A percentile compares a stretch with the other conserved stretches of the same genome.
Conservation (phyloP, 495 filamentous ascomycete genomes). For the Poronia punctata region DNA sequence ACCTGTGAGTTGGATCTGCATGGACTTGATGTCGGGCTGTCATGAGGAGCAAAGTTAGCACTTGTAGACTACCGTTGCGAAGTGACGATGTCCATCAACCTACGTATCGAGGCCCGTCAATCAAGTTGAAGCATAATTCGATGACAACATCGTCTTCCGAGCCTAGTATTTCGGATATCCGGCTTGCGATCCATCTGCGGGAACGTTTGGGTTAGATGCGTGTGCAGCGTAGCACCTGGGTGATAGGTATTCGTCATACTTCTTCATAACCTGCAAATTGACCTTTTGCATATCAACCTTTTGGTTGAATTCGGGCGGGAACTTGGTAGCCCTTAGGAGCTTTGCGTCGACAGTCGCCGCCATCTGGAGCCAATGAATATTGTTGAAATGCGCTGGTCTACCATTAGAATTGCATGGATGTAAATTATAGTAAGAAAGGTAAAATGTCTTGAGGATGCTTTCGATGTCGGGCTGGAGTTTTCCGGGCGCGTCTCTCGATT, state of each 20-base stretch:
- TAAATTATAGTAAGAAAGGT: slow-evolving; percentile 4
- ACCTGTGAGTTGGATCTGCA: slow-evolving; percentile 89
- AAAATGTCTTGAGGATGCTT: too few species aligned
- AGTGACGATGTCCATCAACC: slow-evolving; percentile 26
- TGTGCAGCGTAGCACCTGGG: background rate
- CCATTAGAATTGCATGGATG: slow-evolving; percentile 10
- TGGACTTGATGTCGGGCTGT: slow-evolving; percentile 88
- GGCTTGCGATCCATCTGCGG: slow-evolving; percentile 81
- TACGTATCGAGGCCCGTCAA: slow-evolving; percentile 77
- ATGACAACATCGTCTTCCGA: slow-evolving; percentile 93
- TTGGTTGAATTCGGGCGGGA: slow-evolving; percentile 84
- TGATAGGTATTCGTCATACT: slow-evolving; percentile 45
- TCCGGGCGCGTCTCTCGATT: too few species aligned
- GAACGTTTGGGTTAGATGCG: slow-evolving; percentile 16
- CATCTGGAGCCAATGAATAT: slow-evolving; percentile 41
- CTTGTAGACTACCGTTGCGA: slow-evolving; percentile 4
- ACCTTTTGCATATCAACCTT: slow-evolving; percentile 98
- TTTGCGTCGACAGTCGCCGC: slow-evolving; percentile 76
- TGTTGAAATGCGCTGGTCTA: slow-evolving; percentile 4
- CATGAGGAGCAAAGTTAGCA: slow-evolving; percentile 10
- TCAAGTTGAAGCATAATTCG: slow-evolving; percentile 81
- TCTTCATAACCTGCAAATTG: slow-evolving; percentile 95
- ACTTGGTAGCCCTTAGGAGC: slow-evolving; percentile 82
- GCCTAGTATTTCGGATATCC: slow-evolving; percentile 78
- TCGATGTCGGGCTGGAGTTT: too few species aligned